Percentiles rank a stretch among this genome's conserved stretches.
phyloP scores from a whole-genome alignment of 352 stramenopile genomes.

The Pythium biforme region DNA sequence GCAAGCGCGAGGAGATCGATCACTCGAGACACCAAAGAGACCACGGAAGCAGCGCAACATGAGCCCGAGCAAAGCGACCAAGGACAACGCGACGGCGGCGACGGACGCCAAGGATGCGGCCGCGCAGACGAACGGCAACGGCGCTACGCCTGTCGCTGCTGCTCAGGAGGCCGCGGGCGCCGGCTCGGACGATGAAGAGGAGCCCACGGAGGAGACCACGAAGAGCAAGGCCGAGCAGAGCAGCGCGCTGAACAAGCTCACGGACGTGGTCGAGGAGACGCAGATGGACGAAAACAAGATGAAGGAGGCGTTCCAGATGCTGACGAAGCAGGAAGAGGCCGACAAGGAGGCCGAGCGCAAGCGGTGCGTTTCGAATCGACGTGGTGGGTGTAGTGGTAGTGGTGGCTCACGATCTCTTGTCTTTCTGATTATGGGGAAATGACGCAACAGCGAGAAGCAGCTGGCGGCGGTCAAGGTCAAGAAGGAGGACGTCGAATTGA shows the following conservation, averaged over 20 bases:
- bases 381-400: not conserved
- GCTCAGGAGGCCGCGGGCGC: slow-evolving; percentile 17
- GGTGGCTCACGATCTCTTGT: not conserved
- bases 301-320: slow-evolving; percentile 72
- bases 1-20: not conserved
- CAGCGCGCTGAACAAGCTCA: slow-evolving; percentile 82
- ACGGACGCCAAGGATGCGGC: slow-evolving; percentile 1
- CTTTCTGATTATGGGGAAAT: not conserved
- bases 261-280: slow-evolving; percentile 83
- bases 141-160: not conserved
- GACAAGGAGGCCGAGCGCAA: slow-evolving; percentile 80
- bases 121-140: slow-evolving; percentile 16
- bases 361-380: slow-evolving; percentile 27
- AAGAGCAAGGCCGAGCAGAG: slow-evolving; percentile 86
- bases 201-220: slow-evolving; percentile 39
- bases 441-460: slow-evolving; percentile 54
- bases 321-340: slow-evolving; percentile 80
- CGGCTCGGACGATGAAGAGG: slow-evolving; percentile 57
- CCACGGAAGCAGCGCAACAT: slow-evolving; percentile 15
- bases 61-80: slow-evolving; percentile 37
- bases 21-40: not conserved
- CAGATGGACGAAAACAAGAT: slow-evolving; percentile 90
- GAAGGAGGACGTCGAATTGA: slow-evolving; percentile 79
- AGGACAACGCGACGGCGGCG: slow-evolving; percentile 1
- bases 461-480: slow-evolving; percentile 77